Percentiles rank a stretch among this genome's conserved stretches.
Evolutionary conservation across 768 basidiomycete species (phyloP).

Genomic region (Tubosaeta brunneosetosa): DNA sequence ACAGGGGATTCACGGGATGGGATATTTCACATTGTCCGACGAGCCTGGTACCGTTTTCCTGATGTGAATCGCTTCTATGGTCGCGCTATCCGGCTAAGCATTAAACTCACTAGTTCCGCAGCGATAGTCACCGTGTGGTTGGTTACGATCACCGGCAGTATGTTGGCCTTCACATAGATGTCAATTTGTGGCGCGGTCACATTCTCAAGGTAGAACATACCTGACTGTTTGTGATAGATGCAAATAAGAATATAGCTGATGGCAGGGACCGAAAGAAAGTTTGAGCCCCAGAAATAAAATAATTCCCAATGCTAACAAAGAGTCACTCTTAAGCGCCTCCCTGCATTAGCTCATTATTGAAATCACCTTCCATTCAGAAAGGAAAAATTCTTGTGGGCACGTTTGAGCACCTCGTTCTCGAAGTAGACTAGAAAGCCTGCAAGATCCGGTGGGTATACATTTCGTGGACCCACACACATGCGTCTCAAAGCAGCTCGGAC

Average conservation of each 20-base stretch:
- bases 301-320: constrained; percentile 71
- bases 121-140: constrained; percentile 96
- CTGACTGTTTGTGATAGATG: constrained; percentile 83
- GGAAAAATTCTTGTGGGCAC: constrained; percentile 92
- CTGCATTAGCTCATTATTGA: not conserved
- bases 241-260: constrained; percentile 90
- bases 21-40: constrained; percentile 94
- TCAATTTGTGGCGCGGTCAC: constrained; percentile 10
- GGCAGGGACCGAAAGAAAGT: constrained; percentile 90
- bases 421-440: constrained; percentile 91
- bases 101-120: constrained; percentile 63
- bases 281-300: constrained; percentile 85
- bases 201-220: constrained; percentile 23
- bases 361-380: constrained; percentile 83
- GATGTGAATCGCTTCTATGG: constrained; percentile 6
- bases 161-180: constrained; percentile 50
- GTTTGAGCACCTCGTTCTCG: constrained; percentile 78
- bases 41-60: constrained; percentile 73
- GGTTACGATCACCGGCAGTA: constrained; percentile 88
- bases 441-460: not conserved
- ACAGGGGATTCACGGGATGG: constrained; percentile 55
- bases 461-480: not conserved
- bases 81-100: constrained; percentile 49
- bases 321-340: not conserved
- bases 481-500: constrained; percentile 3